Evolutionary conservation across 805 yeast genomes (phyloP).

Genomic region (Ogataea methylovora): DNA sequence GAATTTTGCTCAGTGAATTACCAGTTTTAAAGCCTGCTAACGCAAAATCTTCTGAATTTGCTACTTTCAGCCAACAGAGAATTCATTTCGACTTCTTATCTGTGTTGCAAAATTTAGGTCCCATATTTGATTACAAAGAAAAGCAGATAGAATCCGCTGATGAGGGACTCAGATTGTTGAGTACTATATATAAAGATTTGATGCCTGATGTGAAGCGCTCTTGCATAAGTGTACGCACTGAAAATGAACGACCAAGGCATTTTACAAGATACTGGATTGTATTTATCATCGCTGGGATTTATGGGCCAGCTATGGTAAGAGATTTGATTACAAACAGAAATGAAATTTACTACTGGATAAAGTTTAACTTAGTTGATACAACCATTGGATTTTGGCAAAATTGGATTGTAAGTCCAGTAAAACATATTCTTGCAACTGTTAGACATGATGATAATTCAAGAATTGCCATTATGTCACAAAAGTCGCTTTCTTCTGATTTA

Average conservation of each 20-base stretch:
- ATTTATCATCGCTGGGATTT: constrained; percentile 29
- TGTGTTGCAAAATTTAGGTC: no score
- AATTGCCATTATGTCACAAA: constrained; percentile 71
- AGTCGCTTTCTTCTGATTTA: constrained; percentile 70
- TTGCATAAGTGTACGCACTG: constrained; percentile 1
- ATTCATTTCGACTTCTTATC: no score
- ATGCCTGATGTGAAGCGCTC: constrained; percentile 4
- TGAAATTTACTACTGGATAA: constrained; percentile 48
- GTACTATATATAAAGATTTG: no score
- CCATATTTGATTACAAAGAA: no score
- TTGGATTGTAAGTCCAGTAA: constrained; percentile 78
- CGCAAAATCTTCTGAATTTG: no score
- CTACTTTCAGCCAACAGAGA: no score
- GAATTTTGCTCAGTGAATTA: constrained; percentile 25
- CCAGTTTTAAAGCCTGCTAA: constrained; percentile 22
- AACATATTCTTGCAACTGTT: constrained; percentile 68
- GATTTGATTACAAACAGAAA: constrained; percentile 43
- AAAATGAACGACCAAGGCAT: constrained; percentile 30
- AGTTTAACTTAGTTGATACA: constrained; percentile 56
- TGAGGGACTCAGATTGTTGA: no score
- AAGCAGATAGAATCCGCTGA: no score
- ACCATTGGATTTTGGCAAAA: constrained; percentile 59
- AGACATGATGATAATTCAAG: constrained; percentile 72
- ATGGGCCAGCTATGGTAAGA: constrained; percentile 45
- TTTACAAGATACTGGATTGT: constrained; percentile 54